Conservation (phyloP, 768 basidiomycete species). For the Crassisporium funariophilum region DNA sequence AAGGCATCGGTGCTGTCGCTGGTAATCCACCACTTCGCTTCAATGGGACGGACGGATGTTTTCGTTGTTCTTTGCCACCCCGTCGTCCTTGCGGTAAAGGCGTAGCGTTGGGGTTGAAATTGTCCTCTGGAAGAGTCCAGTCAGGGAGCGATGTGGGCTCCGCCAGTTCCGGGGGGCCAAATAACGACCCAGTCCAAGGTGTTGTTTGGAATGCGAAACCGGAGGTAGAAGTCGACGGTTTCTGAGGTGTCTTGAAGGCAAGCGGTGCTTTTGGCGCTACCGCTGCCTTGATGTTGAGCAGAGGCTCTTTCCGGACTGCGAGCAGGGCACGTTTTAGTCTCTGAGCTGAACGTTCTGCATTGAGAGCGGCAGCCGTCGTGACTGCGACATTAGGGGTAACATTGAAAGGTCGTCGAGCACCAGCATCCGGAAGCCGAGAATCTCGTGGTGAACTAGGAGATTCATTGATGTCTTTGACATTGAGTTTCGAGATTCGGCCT, state of each 20-base stretch:
- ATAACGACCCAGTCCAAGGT: slow-evolving; percentile 24
- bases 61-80: slow-evolving; percentile 37
- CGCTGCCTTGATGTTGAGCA: slow-evolving; percentile 61
- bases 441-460: slow-evolving; percentile 33
- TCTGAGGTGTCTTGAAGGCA: slow-evolving; percentile 41
- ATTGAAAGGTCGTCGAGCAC: slow-evolving; percentile 39
- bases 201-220: slow-evolving; percentile 24
- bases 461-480: slow-evolving; percentile 32
- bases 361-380: slow-evolving; percentile 79
- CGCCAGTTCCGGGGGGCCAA: slow-evolving; percentile 23
- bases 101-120: slow-evolving; percentile 40
- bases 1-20: slow-evolving; percentile 19
- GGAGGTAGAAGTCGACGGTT: slow-evolving; percentile 14
- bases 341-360: slow-evolving; percentile 75
- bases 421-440: slow-evolving; percentile 41
- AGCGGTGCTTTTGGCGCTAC: slow-evolving; percentile 33
- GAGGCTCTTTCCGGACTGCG: slow-evolving; percentile 58
- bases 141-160: slow-evolving; percentile 17
- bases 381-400: slow-evolving; percentile 69
- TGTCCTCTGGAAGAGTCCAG: slow-evolving; percentile 38
- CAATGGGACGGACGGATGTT: slow-evolving; percentile 41
- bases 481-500: slow-evolving; percentile 53
- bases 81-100: slow-evolving; percentile 23
- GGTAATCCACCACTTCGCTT: slow-evolving; percentile 32
- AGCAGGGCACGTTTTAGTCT: slow-evolving; percentile 71